Evolutionary conservation across 805 yeast species (phyloP).

Genomic region (Phaffomyces opuntiae): DNA sequence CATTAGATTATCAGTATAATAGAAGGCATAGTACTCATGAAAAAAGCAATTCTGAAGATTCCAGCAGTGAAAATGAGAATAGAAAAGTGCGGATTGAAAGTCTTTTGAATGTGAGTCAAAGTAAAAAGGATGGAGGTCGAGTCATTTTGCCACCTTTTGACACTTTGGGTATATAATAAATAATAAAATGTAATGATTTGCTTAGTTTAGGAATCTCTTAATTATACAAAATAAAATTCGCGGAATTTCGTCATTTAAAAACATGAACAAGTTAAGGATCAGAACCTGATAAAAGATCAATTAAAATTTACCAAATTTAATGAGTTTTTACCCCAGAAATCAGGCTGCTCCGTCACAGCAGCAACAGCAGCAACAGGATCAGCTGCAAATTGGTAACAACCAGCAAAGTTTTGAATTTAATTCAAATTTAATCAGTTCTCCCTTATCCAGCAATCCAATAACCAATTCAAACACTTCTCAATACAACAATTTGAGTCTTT

Average conservation of each 20-base stretch:
- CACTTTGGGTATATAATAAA: conserved; percentile 10
- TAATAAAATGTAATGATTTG: not conserved
- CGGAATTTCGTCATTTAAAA: no score
- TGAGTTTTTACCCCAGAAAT: conserved; percentile 1
- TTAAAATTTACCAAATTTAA: not conserved
- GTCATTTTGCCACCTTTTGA: conserved; percentile 19
- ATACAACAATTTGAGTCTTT: conserved; percentile 18
- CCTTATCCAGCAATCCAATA: conserved; percentile 12
- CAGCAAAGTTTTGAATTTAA: conserved; percentile 11
- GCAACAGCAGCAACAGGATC: not conserved
- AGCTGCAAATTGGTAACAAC: not conserved
- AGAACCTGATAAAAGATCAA: not conserved
- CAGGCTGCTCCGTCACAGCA: not conserved
- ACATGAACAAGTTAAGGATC: not conserved
- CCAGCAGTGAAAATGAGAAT: not conserved
- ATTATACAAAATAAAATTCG: no score
- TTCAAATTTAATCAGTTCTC: conserved; percentile 10
- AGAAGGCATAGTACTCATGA: not conserved
- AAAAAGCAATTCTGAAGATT: not conserved
- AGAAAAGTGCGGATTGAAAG: conserved; percentile 17
- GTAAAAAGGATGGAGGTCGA: not conserved
- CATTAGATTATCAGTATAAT: no score
- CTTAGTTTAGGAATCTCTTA: no score
- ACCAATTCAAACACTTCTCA: conserved; percentile 8
- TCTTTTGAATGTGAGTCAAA: conserved; percentile 8